Base-by-base conservation (phyloP, 257 asterid species). In the Nicotiana sylvestris region DNA sequence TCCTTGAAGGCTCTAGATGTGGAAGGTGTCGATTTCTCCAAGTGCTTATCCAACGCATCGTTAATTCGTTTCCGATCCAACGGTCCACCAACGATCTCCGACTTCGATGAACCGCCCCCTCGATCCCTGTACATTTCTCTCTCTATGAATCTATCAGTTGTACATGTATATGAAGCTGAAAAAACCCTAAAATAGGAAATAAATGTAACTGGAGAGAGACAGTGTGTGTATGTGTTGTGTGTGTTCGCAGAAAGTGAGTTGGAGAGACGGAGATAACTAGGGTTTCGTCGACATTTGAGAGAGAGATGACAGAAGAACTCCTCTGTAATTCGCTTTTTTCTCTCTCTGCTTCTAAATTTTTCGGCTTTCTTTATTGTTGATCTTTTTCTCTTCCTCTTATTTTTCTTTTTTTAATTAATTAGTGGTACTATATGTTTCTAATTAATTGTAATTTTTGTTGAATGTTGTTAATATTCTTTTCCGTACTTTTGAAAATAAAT, bases 11-110 rank as follows among this genome's bases (percentile, higher is more conserved):
- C 92, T 74, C 95, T 90, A 39, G 98, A 92, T 29, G 97, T 90
- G 21, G 99, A 95, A 6, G 96, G 93, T 13, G 98, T 90, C 3
- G 97, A 93, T 89, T 92, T 96, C 92, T 96, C 98, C 90, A 96
- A 86, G 78, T 96, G 97, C 82, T 93, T 94, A 90, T 94, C 98
- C 90, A 96, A 88, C 65, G 92, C 95, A 83, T 96, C 99, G 89
- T 94, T 96, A 80, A 96, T 93, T 81, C 98, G 90, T 87, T 96
- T 96, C 94, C 99, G 98, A 93, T 96, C 98, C 90, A 95, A 87
- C 83, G 91, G 76, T 58, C 93, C 99, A 13, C 97, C 95, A 27
- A 87, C 95, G 82, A 86, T 81, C 87, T 88, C 91, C 68, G 88
- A 74, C 88, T 92, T 95, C 58, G 97, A 91, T 33, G 95, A 86